These are phyloP conservation scores for Botrytis byssoidea DNA, from an alignment of 2,329 filamentous ascomycete species.

Conservation along the genomic window DNA sequence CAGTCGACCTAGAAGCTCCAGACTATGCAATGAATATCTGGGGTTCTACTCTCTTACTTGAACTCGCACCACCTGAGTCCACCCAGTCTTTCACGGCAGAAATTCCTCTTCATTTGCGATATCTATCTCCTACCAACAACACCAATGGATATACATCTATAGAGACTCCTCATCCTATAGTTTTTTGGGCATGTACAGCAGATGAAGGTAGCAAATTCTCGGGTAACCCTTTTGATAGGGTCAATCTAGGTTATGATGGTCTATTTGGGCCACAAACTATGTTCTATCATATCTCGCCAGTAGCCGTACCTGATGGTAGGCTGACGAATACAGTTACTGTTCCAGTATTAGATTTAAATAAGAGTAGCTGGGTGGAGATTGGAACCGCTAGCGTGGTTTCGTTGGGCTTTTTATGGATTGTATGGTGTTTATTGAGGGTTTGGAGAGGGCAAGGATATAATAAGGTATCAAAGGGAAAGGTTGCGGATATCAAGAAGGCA, in stretches of 20 bases:
- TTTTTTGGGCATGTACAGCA: conserved; percentile 87
- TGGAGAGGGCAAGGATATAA: conserved; percentile 34
- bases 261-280: conserved; percentile 73
- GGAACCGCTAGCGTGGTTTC: conserved; percentile 60
- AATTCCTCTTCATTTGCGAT: conserved; percentile 83
- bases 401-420: conserved; percentile 67
- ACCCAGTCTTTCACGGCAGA: conserved; percentile 58
- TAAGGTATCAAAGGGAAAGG: conserved; percentile 7
- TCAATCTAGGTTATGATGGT: conserved; percentile 81
- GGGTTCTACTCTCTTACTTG: conserved; percentile 76
- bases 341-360: conserved; percentile 61
- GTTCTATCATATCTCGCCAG: conserved; percentile 75
- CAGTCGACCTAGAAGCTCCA: conserved; percentile 87
- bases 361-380: conserved; percentile 47
- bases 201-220: conserved; percentile 65
- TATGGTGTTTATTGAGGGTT: conserved; percentile 46
- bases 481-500: conserved; percentile 28
- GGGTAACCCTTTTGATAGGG: conserved; percentile 79
- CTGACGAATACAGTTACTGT: conserved; percentile 59
- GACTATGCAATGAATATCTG: conserved; percentile 73
- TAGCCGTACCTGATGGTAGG: conserved; percentile 21
- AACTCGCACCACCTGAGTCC: conserved; percentile 57
- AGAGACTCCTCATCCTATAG: conserved; percentile 72
- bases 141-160: conserved; percentile 53
- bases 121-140: conserved; percentile 59